Percentiles rank a stretch among this genome's conserved stretches.
phyloP scores from a whole-genome alignment of 306 rosid genomes.

The Quercus cerris region DNA sequence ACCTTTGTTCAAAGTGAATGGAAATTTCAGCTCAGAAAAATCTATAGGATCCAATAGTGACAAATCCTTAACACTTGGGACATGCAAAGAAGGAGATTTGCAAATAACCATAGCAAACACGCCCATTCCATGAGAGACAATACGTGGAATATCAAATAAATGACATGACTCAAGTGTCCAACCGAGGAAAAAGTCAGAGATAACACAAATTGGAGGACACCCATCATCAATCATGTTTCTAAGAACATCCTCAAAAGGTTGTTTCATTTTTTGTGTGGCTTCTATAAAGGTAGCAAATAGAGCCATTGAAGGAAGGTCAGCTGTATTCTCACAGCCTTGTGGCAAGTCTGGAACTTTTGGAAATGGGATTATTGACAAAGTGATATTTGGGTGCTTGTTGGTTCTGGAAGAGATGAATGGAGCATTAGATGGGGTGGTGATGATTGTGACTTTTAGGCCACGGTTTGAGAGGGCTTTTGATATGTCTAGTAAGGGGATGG shows the following conservation, averaged over 20 bases:
- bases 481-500: constrained; percentile 25
- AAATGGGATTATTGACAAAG: constrained; percentile 15
- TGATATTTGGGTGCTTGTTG: not conserved
- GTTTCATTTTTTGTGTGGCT: constrained; percentile 4
- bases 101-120: not conserved
- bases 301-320: constrained; percentile 18
- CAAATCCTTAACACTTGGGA: not conserved
- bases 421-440: constrained; percentile 25
- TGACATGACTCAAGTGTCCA: constrained; percentile 21
- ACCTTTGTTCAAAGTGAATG: not conserved
- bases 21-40: constrained; percentile 2
- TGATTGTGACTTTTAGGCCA: constrained; percentile 18
- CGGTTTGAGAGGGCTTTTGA: constrained; percentile 9
- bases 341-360: constrained; percentile 16
- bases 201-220: constrained; percentile 16
- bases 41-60: not conserved
- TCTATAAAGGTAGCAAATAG: too few species aligned
- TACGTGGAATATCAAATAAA: constrained; percentile 5
- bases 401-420: not conserved
- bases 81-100: not conserved
- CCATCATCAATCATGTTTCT: constrained; percentile 1
- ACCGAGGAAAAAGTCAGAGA: constrained; percentile 23
- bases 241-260: constrained; percentile 8
- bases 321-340: constrained; percentile 16
- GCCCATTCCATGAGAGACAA: constrained; percentile 11